These are phyloP conservation scores for Phytophthora pseudosyringae DNA, from an alignment of 352 stramenopile species.

Conservation along the genomic window DNA sequence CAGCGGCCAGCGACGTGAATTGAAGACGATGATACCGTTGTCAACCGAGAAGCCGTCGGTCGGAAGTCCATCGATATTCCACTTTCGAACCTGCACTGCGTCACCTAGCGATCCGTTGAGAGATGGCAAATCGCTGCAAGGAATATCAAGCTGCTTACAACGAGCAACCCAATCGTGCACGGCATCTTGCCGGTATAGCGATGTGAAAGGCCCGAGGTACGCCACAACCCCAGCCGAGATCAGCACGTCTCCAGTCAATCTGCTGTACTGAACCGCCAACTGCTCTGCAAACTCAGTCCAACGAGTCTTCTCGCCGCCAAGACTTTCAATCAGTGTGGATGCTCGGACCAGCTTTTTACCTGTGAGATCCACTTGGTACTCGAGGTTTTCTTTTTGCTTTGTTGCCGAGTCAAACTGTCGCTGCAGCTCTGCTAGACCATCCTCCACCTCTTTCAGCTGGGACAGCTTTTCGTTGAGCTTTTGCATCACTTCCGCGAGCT, in stretches of 20 bases:
- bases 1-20: constrained; percentile 93
- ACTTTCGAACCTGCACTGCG: constrained; percentile 92
- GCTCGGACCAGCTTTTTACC: constrained; percentile 94
- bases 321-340: constrained; percentile 92
- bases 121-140: constrained; percentile 86
- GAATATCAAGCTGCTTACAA: constrained; percentile 83
- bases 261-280: constrained; percentile 84
- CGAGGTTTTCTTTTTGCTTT: constrained; percentile 92
- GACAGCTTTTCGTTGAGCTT: constrained; percentile 92
- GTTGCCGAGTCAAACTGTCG: constrained; percentile 89
- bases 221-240: constrained; percentile 92
- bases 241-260: constrained; percentile 93
- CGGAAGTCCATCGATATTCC: constrained; percentile 95
- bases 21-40: constrained; percentile 96
- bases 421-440: constrained; percentile 89
- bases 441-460: constrained; percentile 92
- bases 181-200: constrained; percentile 81
- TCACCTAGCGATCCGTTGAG: constrained; percentile 91
- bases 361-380: constrained; percentile 93
- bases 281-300: constrained; percentile 92
- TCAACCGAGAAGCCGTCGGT: constrained; percentile 95
- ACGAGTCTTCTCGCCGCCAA: constrained; percentile 92
- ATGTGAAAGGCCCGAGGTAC: constrained; percentile 95
- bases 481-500: constrained; percentile 90
- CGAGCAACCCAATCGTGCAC: constrained; percentile 80